Base-by-base conservation (phyloP, 2,329 filamentous ascomycete genomes). In the Emmonsia crescens region DNA sequence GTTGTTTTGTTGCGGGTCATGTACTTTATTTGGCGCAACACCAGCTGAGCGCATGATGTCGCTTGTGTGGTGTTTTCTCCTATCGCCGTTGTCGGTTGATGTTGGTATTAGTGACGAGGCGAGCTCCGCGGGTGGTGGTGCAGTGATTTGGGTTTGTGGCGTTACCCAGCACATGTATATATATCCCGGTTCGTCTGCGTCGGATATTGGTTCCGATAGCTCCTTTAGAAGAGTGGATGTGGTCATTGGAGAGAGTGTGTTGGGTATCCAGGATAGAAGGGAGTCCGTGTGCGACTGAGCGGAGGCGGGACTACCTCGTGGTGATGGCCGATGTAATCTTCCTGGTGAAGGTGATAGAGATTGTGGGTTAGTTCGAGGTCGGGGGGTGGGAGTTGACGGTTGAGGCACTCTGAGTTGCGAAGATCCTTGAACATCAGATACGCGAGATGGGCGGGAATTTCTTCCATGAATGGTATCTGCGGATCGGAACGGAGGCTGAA, bases 121-220 rank as follows among this genome's bases (percentile, higher is more conserved):
- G 51, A 84, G 78, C 65, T 85, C 86, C 42, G 63, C 52, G 5
- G 61, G 44, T 4, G 66, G 59, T 46, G 62, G 57, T 8, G 61
- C 48, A 1, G 65, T 42, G 0, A 80, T 72, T 8, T 83, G 76
- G 1, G 80, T 82, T 42, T 83, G 79, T 38, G 91, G 86, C 0
- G 91, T 96, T 27, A 96, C 82, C 91, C 93, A 96, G 80, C 97
- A 99, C 75, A 99, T 96, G 81, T 99, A 99, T 67, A 99, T 97
- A 77, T 94, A 99, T 44, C 94, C 94, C 14, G 88, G 80, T 67
- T 95, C 89, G 66, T 94, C 89, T 60, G 82, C 78, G 27, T 84
- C 78, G 0, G 90, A 91, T 54, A 92, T 83, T 0, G 80, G 91
- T 78, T 83, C 94, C 72, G 75, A 84, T 10, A 97, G 80, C 73